Percentiles rank a stretch among this genome's conserved stretches.
phyloP scores from a whole-genome alignment of 257 asterid genomes.

The Ballota nigra region DNA sequence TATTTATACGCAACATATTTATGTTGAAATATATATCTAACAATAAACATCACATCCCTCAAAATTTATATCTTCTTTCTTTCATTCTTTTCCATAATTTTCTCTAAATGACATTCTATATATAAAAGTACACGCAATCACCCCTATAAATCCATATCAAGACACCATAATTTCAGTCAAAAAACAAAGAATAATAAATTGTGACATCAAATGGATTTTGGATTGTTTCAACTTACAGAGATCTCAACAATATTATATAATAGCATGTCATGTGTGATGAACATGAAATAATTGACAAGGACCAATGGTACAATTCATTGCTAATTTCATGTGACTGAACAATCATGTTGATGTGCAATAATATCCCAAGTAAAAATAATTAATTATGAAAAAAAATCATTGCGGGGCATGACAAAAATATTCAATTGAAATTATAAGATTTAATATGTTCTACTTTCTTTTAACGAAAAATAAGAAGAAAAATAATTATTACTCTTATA shows the following conservation, averaged over 20 bases:
- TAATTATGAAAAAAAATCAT: neutral
- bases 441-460: neutral
- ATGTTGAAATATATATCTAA: neutral
- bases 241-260: neutral
- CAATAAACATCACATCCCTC: neutral
- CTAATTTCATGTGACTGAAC: conserved; percentile 39
- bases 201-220: neutral
- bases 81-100: neutral
- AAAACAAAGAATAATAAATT: neutral
- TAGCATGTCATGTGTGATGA: conserved; percentile 29
- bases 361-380: neutral
- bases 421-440: neutral
- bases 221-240: neutral
- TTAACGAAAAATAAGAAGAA: neutral
- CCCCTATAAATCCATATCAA: neutral
- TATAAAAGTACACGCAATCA: neutral
- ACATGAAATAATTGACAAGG: conserved; percentile 25
- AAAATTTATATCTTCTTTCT: neutral
- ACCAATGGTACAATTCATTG: conserved; percentile 15
- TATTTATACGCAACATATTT: neutral
- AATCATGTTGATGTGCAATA: conserved; percentile 33
- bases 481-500: neutral
- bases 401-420: neutral
- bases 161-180: conserved; percentile 12
- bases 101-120: neutral